Evolutionary conservation across 441 rosid genomes (phyloP).

Genomic region (Gossypium laxum): DNA sequence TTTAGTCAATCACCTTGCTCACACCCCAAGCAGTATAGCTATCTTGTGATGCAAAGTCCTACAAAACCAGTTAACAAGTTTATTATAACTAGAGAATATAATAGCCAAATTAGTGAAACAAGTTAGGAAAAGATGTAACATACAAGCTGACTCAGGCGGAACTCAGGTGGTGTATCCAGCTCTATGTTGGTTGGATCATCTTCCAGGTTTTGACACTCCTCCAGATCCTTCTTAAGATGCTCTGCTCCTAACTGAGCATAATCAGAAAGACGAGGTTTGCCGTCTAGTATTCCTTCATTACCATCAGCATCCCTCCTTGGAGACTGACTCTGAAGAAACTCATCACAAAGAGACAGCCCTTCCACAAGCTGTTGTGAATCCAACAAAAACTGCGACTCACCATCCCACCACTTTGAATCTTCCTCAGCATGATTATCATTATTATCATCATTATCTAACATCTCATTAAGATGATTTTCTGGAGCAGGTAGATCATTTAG

Average conservation of each 20-base stretch:
- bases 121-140: conserved; percentile 4
- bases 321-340: conserved; percentile 67
- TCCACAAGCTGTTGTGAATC: conserved; percentile 85
- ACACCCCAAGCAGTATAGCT: conserved; percentile 76
- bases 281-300: conserved; percentile 24
- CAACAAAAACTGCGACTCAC: conserved; percentile 57
- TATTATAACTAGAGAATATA: neutral
- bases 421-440: conserved; percentile 37
- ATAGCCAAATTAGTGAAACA: neutral
- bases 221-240: conserved; percentile 66
- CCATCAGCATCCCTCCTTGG: conserved; percentile 45
- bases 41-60: conserved; percentile 93
- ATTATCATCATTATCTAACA: conserved; percentile 14
- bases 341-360: conserved; percentile 74
- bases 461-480: conserved; percentile 25
- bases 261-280: conserved; percentile 50
- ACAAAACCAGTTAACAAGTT: neutral
- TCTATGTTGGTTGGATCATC: conserved; percentile 70
- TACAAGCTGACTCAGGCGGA: conserved; percentile 89
- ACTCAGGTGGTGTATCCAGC: conserved; percentile 84
- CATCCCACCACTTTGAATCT: conserved; percentile 66
- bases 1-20: conserved; percentile 26
- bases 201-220: conserved; percentile 65
- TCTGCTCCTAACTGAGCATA: conserved; percentile 67
- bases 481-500: conserved; percentile 16